Conservation (phyloP, 805 yeast species). For the Saccharomycopsis sp. region DNA sequence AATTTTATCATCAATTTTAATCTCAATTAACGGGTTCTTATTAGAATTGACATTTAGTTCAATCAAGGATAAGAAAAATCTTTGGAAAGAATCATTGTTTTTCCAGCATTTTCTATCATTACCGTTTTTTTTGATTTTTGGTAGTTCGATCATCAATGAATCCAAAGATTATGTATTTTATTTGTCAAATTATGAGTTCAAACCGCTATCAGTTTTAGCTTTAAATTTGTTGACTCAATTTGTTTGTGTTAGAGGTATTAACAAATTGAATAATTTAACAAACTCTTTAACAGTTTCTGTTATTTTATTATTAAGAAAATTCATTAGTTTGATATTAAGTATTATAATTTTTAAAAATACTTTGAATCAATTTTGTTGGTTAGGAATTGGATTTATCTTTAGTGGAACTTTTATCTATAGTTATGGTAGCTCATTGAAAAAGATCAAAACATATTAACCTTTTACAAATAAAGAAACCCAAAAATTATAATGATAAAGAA, state of each 20-base stretch:
- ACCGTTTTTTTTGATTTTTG: slow-evolving; percentile 38
- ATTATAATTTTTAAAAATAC: slow-evolving; percentile 39
- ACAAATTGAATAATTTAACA: slow-evolving; percentile 43
- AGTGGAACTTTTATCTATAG: slow-evolving; percentile 43
- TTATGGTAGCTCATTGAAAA: slow-evolving; percentile 2
- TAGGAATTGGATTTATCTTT: slow-evolving; percentile 45
- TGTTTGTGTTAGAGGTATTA: slow-evolving; percentile 60
- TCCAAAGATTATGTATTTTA: neutral
- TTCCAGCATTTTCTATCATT: slow-evolving; percentile 47
- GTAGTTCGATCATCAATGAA: neutral
- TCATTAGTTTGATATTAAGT: slow-evolving; percentile 48
- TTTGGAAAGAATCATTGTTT: slow-evolving; percentile 59
- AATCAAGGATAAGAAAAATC: slow-evolving; percentile 34
- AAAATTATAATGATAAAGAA: neutral
- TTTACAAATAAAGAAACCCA: neutral
- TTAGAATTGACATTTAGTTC: slow-evolving; percentile 38
- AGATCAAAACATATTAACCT: neutral
- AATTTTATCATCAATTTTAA: slow-evolving; percentile 36
- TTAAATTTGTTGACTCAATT: slow-evolving; percentile 45
- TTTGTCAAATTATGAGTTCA: neutral
- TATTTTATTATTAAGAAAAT: slow-evolving; percentile 49
- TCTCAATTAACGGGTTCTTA: slow-evolving; percentile 48
- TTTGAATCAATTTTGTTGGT: slow-evolving; percentile 28
- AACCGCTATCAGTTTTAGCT: slow-evolving; percentile 21
- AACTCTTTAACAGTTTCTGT: slow-evolving; percentile 57